These are phyloP conservation scores for Trapa bicornis DNA, from an alignment of 345 rosid genomes.

Conservation along the genomic window DNA sequence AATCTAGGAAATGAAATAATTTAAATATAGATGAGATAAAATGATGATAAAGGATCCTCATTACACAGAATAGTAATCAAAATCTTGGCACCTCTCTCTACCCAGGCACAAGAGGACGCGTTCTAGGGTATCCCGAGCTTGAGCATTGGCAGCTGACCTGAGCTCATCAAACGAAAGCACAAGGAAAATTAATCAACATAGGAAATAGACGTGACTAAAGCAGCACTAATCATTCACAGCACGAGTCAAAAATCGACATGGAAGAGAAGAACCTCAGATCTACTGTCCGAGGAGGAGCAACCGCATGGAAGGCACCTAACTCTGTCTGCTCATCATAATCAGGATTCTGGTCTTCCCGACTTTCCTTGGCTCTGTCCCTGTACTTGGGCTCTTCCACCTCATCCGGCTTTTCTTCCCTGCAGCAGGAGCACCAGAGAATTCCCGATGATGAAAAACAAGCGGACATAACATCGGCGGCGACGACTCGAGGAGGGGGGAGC, in stretches of 20 bases:
- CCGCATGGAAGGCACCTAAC: conserved; percentile 84
- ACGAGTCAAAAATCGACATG: neutral
- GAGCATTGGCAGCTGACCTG: conserved; percentile 68
- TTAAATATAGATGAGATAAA: too few relatives aligned
- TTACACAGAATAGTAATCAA: too few relatives aligned
- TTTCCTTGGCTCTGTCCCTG: conserved; percentile 92
- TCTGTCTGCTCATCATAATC: conserved; percentile 81
- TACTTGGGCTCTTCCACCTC: conserved; percentile 69
- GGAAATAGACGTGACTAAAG: neutral
- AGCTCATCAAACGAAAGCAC: neutral
- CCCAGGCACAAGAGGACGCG: too few relatives aligned
- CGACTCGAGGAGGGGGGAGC: conserved; percentile 1
- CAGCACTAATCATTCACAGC: too few relatives aligned
- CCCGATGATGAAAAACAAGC: neutral
- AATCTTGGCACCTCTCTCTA: too few relatives aligned
- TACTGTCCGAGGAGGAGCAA: conserved; percentile 86
- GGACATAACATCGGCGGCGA: neutral
- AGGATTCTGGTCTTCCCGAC: conserved; percentile 94
- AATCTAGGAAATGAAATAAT: too few relatives aligned
- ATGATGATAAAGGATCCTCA: too few relatives aligned
- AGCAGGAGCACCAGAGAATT: neutral
- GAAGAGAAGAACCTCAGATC: conserved; percentile 39
- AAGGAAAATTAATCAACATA: neutral
- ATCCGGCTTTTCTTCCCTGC: conserved; percentile 82
- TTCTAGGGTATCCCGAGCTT: too few relatives aligned